These are phyloP conservation scores for Candida sp. DNA, from an alignment of 1,139 yeast genomes.

Conservation along the genomic window DNA sequence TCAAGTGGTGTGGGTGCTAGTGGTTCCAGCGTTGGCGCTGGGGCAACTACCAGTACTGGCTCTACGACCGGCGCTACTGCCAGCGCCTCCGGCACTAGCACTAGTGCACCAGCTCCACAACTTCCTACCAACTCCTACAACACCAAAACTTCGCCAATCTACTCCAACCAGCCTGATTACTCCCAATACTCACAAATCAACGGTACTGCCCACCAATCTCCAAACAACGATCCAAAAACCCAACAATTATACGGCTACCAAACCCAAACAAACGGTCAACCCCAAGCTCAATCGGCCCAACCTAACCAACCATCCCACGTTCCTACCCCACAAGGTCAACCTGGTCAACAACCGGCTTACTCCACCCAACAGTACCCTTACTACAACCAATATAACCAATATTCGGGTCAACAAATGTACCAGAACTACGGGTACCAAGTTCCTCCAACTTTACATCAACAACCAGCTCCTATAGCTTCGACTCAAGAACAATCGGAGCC, in stretches of 20 bases:
- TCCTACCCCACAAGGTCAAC: constrained; percentile 4
- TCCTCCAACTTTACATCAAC: constrained; percentile 3
- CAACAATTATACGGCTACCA: constrained; percentile 15
- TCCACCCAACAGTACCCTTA: constrained; percentile 6
- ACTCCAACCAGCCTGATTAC: constrained; percentile 1
- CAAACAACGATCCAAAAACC: constrained; percentile 9
- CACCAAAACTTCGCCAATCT: constrained; percentile 1
- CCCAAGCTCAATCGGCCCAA: neutral
- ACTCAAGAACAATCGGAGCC: neutral
- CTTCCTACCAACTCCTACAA: constrained; percentile 6
- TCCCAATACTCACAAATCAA: constrained; percentile 1
- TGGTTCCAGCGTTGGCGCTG: constrained; percentile 11
- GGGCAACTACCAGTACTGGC: constrained; percentile 6
- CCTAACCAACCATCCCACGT: neutral
- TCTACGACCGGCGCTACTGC: constrained; percentile 5
- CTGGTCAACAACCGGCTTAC: constrained; percentile 1
- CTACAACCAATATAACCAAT: constrained; percentile 4
- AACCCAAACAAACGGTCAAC: constrained; percentile 3
- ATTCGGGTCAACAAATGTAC: constrained; percentile 2
- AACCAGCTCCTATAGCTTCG: neutral
- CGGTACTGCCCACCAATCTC: constrained; percentile 4
- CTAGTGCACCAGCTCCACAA: constrained; percentile 7
- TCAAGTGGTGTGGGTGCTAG: constrained; percentile 6
- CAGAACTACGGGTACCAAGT: constrained; percentile 2
- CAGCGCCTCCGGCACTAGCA: constrained; percentile 7